These are phyloP conservation scores for Paraleonurus japonicus DNA, from an alignment of 257 asterid genomes.

Conservation along the genomic window DNA sequence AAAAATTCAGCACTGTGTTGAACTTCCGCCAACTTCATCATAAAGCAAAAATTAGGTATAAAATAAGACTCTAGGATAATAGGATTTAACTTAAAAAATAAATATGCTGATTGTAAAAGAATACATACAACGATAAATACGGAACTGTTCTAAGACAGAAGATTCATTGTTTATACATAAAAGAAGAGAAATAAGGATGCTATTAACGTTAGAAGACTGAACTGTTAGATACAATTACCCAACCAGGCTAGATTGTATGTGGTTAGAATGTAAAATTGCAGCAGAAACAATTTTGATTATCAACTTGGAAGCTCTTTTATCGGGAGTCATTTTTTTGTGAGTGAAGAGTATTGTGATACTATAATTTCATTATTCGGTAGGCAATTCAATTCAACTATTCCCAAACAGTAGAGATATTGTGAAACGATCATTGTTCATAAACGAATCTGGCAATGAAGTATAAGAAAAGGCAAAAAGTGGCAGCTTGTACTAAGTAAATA, in stretches of 20 bases:
- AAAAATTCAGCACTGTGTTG: slow-evolving; percentile 75
- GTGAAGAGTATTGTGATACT: background rate
- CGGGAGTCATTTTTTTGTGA: background rate
- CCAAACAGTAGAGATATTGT: background rate
- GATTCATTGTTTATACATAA: background rate
- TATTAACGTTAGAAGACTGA: background rate
- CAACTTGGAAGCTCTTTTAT: background rate
- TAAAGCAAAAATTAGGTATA: slow-evolving; percentile 21
- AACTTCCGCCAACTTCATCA: slow-evolving; percentile 82
- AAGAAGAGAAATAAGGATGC: slow-evolving; percentile 6
- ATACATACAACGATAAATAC: background rate
- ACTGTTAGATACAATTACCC: slow-evolving; percentile 1
- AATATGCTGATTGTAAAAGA: background rate
- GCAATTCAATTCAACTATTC: background rate
- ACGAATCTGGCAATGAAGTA: background rate
- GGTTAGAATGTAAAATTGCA: background rate
- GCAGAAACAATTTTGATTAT: background rate
- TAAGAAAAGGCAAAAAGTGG: background rate
- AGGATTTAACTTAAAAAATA: background rate
- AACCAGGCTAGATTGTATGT: slow-evolving; percentile 4
- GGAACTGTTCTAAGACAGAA: background rate
- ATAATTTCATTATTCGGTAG: background rate
- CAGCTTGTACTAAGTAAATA: background rate
- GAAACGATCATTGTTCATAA: background rate
- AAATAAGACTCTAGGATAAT: background rate